Conservation (phyloP, 2,329 filamentous ascomycete genomes). For the Trichophaea hybrida region DNA sequence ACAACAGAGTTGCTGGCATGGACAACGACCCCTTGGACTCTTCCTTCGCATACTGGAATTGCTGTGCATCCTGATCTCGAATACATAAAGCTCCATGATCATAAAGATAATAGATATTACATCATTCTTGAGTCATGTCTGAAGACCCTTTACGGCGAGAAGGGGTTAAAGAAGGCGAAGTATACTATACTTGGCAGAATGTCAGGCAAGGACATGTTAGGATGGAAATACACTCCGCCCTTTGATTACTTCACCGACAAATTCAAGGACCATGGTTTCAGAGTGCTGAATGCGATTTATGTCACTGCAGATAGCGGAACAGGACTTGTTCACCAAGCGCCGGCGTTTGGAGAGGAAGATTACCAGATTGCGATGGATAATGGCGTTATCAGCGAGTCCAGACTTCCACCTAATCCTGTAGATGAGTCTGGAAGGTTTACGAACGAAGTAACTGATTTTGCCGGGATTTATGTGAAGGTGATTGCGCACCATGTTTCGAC, state of each 20-base stretch:
- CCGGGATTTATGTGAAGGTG: slow-evolving; percentile 68
- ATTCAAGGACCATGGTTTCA: slow-evolving; percentile 74
- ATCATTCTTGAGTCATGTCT: slow-evolving; percentile 72
- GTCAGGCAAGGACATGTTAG: slow-evolving; percentile 70
- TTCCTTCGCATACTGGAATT: slow-evolving; percentile 66
- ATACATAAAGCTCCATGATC: slow-evolving; percentile 74
- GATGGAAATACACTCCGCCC: slow-evolving; percentile 76
- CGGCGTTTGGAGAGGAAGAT: slow-evolving; percentile 92
- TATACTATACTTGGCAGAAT: slow-evolving; percentile 68
- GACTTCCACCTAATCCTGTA: slow-evolving; percentile 80
- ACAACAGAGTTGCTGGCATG: slow-evolving; percentile 65
- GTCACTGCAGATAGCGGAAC: slow-evolving; percentile 83
- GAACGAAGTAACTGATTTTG: slow-evolving; percentile 61
- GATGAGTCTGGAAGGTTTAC: slow-evolving; percentile 72
- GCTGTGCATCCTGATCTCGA: slow-evolving; percentile 71
- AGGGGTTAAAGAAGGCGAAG: slow-evolving; percentile 90
- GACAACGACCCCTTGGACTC: slow-evolving; percentile 81
- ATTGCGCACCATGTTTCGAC: neutral
- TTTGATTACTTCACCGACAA: slow-evolving; percentile 84
- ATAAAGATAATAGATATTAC: slow-evolving; percentile 68
- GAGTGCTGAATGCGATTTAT: slow-evolving; percentile 67
- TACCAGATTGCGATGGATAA: slow-evolving; percentile 65
- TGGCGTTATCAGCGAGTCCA: slow-evolving; percentile 62
- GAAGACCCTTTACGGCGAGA: slow-evolving; percentile 56
- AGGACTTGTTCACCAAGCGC: slow-evolving; percentile 85